phyloP scores from a whole-genome alignment of 2,329 filamentous ascomycete species.

The Arthrobotrys conoides region DNA sequence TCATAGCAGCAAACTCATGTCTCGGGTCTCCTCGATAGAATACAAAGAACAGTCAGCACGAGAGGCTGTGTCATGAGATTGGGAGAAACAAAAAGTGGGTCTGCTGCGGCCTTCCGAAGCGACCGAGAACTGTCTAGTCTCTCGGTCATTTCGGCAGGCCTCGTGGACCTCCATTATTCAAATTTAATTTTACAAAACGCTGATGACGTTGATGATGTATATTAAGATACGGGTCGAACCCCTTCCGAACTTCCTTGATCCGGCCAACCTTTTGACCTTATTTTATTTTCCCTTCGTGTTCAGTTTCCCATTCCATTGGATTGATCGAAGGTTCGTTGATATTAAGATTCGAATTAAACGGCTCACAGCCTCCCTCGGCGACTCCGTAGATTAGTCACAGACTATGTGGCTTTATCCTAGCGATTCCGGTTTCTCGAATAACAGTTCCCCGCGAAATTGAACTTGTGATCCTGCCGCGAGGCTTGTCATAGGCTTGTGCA shows the following conservation, averaged over 20 bases:
- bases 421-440: slow-evolving; percentile 16
- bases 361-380: slow-evolving; percentile 44
- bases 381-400: slow-evolving; percentile 30
- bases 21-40: not conserved
- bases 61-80: slow-evolving; percentile 15
- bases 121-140: slow-evolving; percentile 9
- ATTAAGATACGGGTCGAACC: slow-evolving; percentile 21
- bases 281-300: not conserved
- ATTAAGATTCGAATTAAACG: slow-evolving; percentile 21
- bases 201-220: slow-evolving; percentile 22
- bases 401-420: slow-evolving; percentile 32
- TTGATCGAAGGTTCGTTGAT: not conserved
- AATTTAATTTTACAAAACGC: slow-evolving; percentile 20
- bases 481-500: slow-evolving; percentile 11
- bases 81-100: not conserved
- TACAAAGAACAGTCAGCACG: not conserved
- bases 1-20: slow-evolving; percentile 58
- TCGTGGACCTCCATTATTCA: slow-evolving; percentile 13
- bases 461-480: slow-evolving; percentile 13
- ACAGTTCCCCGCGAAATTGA: not conserved
- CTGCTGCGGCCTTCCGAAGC: slow-evolving; percentile 20
- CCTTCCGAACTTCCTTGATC: not conserved
- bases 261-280: not conserved
- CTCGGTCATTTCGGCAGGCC: slow-evolving; percentile 39
- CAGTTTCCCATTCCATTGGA: slow-evolving; percentile 3